phyloP scores from a whole-genome alignment of 305 asterid species.

The Fraxinus sp. region DNA sequence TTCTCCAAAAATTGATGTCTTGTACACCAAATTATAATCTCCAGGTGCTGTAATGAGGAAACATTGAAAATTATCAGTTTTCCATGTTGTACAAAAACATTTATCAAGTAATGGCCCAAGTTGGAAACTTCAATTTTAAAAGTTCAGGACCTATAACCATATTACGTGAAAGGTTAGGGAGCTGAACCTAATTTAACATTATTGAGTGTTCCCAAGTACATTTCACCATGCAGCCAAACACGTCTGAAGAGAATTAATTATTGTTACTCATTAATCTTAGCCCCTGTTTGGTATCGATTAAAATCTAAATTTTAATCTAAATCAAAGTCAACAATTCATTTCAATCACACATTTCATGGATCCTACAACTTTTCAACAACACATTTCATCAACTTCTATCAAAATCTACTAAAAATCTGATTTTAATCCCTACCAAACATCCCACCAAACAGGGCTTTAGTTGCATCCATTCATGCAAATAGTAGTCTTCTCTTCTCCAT shows the following conservation, averaged over 20 bases:
- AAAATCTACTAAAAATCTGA: not conserved
- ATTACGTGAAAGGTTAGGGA: not conserved
- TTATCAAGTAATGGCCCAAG: constrained; percentile 11
- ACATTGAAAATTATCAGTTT: not conserved
- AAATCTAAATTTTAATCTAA: not conserved
- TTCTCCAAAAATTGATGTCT: constrained; percentile 73
- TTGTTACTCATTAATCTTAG: constrained; percentile 16
- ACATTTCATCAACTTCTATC: not conserved
- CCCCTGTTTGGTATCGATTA: not conserved
- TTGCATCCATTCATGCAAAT: not conserved
- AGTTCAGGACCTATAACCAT: not conserved
- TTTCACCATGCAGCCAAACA: not conserved
- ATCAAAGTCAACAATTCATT: not conserved
- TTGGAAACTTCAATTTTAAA: not conserved
- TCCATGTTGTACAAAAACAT: constrained; percentile 8
- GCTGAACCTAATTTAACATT: not conserved
- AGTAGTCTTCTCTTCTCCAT: not conserved
- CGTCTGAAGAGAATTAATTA: not conserved
- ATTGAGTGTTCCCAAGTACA: not conserved
- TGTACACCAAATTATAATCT: constrained; percentile 85
- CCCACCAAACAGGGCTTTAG: not conserved
- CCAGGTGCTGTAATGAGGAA: constrained; percentile 69
- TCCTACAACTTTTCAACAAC: no score
- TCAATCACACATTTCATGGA: not conserved
- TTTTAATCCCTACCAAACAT: not conserved